A percentile compares a stretch with the other conserved stretches of the same genome.
These are phyloP conservation scores for Citrus sinensis DNA, from an alignment of 345 rosid genomes.

Conservation along the genomic window DVS_A1.0 CM039163.1:50433501-50434000, in stretches of 20 bases:
- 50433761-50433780: slow-evolving; percentile 19
- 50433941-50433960: slow-evolving; percentile 16
- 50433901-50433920: slow-evolving; percentile 17
- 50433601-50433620: background rate
- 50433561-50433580: background rate
- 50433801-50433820: background rate
- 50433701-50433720: slow-evolving; percentile 13
- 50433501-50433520: background rate
- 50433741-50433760: slow-evolving; percentile 12
- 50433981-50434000: slow-evolving; percentile 4
- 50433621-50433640: background rate
- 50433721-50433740: slow-evolving; percentile 15
- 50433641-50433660: slow-evolving; percentile 17
- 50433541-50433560: background rate
- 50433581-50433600: background rate
- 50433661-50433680: slow-evolving; percentile 18
- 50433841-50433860: background rate
- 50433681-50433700: slow-evolving; percentile 16
- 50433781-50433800: slow-evolving; percentile 10
- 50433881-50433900: slow-evolving; percentile 14
- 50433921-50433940: slow-evolving; percentile 16
- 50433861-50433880: background rate
- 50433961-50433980: slow-evolving; percentile 12
- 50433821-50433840: background rate
- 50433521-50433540: too few relatives aligned